Base-by-base conservation (phyloP, 2,329 filamentous ascomycete genomes). In the Fusarium keratoplasticum region DNA sequence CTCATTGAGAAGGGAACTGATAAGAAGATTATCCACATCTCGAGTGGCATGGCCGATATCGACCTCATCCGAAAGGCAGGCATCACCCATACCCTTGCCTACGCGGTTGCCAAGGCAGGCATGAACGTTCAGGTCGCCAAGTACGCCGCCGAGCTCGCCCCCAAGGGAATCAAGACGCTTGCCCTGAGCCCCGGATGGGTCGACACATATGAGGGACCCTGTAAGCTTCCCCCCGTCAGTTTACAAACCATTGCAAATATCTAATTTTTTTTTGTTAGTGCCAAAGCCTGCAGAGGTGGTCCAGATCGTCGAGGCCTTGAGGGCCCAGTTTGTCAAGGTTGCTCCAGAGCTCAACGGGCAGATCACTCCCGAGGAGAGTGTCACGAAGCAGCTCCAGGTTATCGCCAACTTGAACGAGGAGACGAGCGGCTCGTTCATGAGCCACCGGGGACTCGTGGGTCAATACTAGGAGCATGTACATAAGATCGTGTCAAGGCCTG, bases 81-180 rank as follows among this genome's bases (percentile, higher is more conserved):
- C 29, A 36, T 61, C 20, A 6, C 1, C 16, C 14, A 35, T n/a
- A 2, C 6, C 20, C 2, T 50, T 2, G 40, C 29, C 3, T 61
- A 61, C 42, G 25, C 40, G 1, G 42, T 52, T 8, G 59, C 22
- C 59, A 61, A 61, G 22, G 59, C 40, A 2, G 59, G 9, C 4
- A 25, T 52, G 42, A 61, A 61, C 6, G 40, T 50, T n/a, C 29
- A 35, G 11, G 6, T 61, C 6, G 40, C 59, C 0, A 61, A 52
- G 31, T 61, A 61, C 8, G 59, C 40, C 1, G 42, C 18, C 14
- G 59, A 61, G 11, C 42, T 61, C 7, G 31, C 29, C 5, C 59
- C 59, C 8, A 61, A 61, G 31, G 42, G 59, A 5, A 61, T 61
- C 40, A 61, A 61, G 42, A 50, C 59, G 7, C 16, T 61, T 18